Evolutionary conservation across 2,329 filamentous ascomycete species (phyloP).

Genomic region (Ophiostoma sp.): DNA sequence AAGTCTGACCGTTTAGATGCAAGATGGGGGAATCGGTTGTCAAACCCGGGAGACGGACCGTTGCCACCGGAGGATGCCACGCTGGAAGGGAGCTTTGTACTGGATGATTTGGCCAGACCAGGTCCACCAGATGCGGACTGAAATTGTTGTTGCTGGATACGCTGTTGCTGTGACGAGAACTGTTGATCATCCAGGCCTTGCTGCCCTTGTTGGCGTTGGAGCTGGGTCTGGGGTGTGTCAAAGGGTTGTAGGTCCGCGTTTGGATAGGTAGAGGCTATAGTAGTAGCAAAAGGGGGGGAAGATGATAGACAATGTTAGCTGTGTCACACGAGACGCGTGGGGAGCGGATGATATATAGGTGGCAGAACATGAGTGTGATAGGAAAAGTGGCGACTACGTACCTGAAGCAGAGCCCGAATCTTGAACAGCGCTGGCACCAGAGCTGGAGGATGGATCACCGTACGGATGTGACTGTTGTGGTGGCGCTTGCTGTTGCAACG

Average conservation of each 20-base stretch:
- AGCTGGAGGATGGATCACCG: constrained; percentile 38
- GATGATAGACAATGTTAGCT: constrained; percentile 14
- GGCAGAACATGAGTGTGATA: neutral
- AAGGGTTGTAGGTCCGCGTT: constrained; percentile 21
- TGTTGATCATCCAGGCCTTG: constrained; percentile 18
- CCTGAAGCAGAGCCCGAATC: constrained; percentile 21
- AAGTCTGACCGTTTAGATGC: constrained; percentile 26
- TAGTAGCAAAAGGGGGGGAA: neutral
- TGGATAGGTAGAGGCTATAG: constrained; percentile 23
- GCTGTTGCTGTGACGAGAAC: constrained; percentile 27
- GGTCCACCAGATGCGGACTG: constrained; percentile 24
- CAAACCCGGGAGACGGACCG: constrained; percentile 16
- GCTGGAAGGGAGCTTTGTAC: constrained; percentile 28
- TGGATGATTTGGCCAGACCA: constrained; percentile 29
- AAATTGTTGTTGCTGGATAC: constrained; percentile 27
- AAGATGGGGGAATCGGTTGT: constrained; percentile 30
- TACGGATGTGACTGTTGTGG: constrained; percentile 38
- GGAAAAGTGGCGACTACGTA: neutral
- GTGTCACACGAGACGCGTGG: constrained; percentile 7
- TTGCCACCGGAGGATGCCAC: constrained; percentile 8
- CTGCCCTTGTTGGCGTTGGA: neutral
- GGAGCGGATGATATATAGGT: neutral
- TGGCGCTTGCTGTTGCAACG: neutral
- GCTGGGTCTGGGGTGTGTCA: constrained; percentile 17
- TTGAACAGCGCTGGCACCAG: constrained; percentile 24